Evolutionary conservation across 441 rosid genomes (phyloP), one percentile per base, ranked within the genome.

Genomic region (Codiaeum variegatum): DNA sequence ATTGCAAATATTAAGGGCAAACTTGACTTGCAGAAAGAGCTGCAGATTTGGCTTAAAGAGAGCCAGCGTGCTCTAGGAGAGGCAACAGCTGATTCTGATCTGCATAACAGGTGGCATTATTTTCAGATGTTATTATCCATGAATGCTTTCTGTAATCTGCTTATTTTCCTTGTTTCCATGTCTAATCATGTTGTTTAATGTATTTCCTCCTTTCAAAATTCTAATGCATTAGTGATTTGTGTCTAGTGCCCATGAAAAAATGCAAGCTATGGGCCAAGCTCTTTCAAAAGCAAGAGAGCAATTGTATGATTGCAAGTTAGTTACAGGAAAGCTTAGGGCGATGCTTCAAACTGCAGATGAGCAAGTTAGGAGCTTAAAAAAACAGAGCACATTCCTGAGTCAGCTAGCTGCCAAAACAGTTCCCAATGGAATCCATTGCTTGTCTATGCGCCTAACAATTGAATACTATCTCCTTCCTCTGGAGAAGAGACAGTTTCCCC

Each of bases 401-500:
- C 98, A 95, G 87, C 79, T 95, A 80, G 98, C 98, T n/a, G 98
- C 98, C 59, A 94, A 94, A 80, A 94, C 98, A 15, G 85, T 94
- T 74, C 98, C 98, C 21, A 89, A 91, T 84, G 93, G 86, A 66
- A 94, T 94, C 75, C 98, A 94, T 82, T 94, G 98, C 83, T 68
- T 94, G 71, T 91, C 98, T 0, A 85, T 94, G 97, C 97, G 97
- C 73, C 83, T 94, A 75, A 94, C 98, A 61, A 95, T 95, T 28
- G 97, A 91, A 34, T 95, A 93, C 77, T 83, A 88, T 83, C 97
- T 89, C 69, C 97, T 95, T 56, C 87, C 97, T 68, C 88, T 74
- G 4, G 98, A 93, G 85, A 92, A 91, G 87, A 88, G 98, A 78
- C 85, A 85, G 78, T 92, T 92, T 77, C 96, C 97, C 52, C 79